phyloP scores from a whole-genome alignment of 2,329 filamentous ascomycete genomes.

The Stachybotrys elegans region DNA sequence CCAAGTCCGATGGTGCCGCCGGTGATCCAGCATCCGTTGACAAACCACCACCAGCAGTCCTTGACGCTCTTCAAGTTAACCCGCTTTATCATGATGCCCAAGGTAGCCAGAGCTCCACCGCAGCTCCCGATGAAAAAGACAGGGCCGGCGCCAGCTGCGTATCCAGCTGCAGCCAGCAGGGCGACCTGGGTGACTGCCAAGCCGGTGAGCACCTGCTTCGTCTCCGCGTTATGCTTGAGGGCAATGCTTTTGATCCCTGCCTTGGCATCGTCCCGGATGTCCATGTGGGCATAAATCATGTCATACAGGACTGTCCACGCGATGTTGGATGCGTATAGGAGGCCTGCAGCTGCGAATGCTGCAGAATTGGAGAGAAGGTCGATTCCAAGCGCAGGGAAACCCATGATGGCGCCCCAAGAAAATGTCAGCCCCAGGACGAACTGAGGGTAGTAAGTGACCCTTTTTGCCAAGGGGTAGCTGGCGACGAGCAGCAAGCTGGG shows the following conservation, averaged over 20 bases:
- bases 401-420: constrained; percentile 85
- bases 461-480: constrained; percentile 76
- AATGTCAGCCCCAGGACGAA: constrained; percentile 79
- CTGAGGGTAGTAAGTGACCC: constrained; percentile 84
- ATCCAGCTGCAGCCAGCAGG: constrained; percentile 64
- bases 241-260: constrained; percentile 88
- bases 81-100: constrained; percentile 62
- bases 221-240: constrained; percentile 70
- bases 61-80: constrained; percentile 62
- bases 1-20: constrained; percentile 58
- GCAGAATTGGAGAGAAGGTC: constrained; percentile 62
- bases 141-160: constrained; percentile 62
- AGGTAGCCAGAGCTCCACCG: constrained; percentile 55
- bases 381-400: constrained; percentile 76
- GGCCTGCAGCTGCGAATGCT: constrained; percentile 60
- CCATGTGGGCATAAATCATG: constrained; percentile 92
- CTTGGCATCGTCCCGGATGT: constrained; percentile 79
- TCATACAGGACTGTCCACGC: constrained; percentile 88
- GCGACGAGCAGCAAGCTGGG: constrained; percentile 71
- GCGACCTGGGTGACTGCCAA: constrained; percentile 65
- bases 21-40: constrained; percentile 65
- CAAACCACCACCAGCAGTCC: constrained; percentile 74
- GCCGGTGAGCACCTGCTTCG: constrained; percentile 69
- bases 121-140: constrained; percentile 63
- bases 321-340: constrained; percentile 72